Evolutionary conservation across 495 filamentous ascomycete species (phyloP).

Genomic region (Aspergillus incahuasiensis): DNA sequence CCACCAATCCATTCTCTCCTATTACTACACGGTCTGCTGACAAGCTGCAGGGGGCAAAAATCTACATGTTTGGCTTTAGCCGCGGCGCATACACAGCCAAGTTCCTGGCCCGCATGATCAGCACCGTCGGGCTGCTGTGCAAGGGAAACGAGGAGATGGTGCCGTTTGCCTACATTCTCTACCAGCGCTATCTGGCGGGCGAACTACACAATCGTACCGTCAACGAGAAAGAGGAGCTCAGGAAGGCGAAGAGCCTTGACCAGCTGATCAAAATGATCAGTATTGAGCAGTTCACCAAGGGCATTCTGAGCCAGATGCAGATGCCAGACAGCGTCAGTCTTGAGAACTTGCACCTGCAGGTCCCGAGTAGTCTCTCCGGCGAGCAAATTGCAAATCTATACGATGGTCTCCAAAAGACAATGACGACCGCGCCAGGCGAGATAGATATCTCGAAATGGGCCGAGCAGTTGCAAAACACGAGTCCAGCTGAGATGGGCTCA

Average conservation of each 20-base stretch:
- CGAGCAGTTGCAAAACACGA: no score
- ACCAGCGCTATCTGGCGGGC: not conserved
- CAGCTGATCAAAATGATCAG: conserved; percentile 2
- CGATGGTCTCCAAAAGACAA: no score
- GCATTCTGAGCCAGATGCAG: no score
- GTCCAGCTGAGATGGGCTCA: no score
- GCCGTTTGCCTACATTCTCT: conserved; percentile 73
- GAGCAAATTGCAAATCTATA: no score
- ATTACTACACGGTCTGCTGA: not conserved
- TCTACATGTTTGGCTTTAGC: conserved; percentile 79
- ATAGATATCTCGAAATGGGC: no score
- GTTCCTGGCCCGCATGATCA: conserved; percentile 83
- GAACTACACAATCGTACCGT: no score
- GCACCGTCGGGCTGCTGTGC: conserved; percentile 73
- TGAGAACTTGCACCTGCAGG: no score
- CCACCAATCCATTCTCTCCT: not conserved
- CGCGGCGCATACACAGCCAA: conserved; percentile 84
- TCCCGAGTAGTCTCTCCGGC: no score
- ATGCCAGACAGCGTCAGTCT: no score
- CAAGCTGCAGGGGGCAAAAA: conserved; percentile 58
- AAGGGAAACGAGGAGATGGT: conserved; percentile 88
- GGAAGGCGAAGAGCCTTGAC: not conserved
- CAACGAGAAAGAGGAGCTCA: not conserved
- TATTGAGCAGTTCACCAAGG: not conserved
- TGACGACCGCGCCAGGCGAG: no score